Evolutionary conservation across 164 flowering plant species (phyloP), one percentile per base, ranked within the genome.

Genomic region (Protea cynaroides): DNA sequence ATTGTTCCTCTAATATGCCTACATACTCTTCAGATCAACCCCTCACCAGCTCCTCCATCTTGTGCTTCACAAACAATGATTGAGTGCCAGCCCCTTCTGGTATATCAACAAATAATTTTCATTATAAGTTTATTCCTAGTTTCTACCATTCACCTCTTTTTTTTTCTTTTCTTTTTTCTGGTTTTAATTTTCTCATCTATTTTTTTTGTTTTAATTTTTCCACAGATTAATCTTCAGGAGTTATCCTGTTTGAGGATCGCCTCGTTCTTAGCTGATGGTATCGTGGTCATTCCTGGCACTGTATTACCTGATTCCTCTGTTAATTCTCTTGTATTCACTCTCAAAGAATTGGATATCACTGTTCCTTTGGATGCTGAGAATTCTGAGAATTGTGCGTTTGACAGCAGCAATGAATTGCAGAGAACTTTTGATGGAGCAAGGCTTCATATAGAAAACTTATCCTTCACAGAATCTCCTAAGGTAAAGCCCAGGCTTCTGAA

Each of bases 181-280:
- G n/a, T 38, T 50, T 55, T 44, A 34, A 58, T 59, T 52, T 10
- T 21, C 68, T 29, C 21, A 37, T 36, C 37, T 22, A 29, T 61
- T 18, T 46, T 29, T 23, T 38, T 18, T 61, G 11, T 13, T 61
- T 55, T 67, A 53, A 38, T 25, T 10, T 38, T 7, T 49, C 18
- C 52, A 25, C 84, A 94, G 99, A 78, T 94, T 68, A 78, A 86
- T 81, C 96, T 94, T 78, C 97, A 91, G 75, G 99, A 94, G 77
- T 91, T 87, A 77, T 82, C 97, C 59, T 94, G 96, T 75, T 78
- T 94, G 72, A 91, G 97, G 73, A 89, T 94, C 65, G 64, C 77
- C 38, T 94, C 99, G 62, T 86, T 94, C 67, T 75, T 94, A 70
- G 96, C 92, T 65, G 99, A 91, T 79, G 99, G 99, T 63, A 75